Evolutionary conservation across 2,329 filamentous ascomycete species (phyloP).

Genomic region (Paramyrothecium sp.): DNA sequence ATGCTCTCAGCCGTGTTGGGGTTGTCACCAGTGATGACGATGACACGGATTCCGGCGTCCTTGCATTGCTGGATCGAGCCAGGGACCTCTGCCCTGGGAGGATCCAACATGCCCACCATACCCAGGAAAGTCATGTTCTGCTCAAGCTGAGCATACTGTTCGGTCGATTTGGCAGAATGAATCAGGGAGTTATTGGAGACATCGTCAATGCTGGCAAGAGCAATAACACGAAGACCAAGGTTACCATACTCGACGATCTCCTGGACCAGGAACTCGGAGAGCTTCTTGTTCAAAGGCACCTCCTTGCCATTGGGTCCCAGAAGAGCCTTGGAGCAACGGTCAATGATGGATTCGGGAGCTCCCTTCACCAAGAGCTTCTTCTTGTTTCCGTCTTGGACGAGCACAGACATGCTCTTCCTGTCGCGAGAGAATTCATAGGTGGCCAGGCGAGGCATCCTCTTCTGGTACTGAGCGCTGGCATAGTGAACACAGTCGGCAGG

Average conservation of each 20-base stretch:
- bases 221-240: conserved; percentile 90
- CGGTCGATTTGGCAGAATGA: conserved; percentile 73
- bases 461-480: conserved; percentile 82
- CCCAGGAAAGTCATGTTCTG: conserved; percentile 93
- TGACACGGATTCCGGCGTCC: conserved; percentile 90
- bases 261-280: conserved; percentile 68
- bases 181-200: conserved; percentile 69
- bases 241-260: conserved; percentile 91
- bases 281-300: conserved; percentile 67
- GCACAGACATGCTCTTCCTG: conserved; percentile 98
- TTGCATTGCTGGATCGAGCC: conserved; percentile 85
- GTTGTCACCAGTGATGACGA: conserved; percentile 98
- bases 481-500: conserved; percentile 71
- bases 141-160: conserved; percentile 84
- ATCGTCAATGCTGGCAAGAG: conserved; percentile 80
- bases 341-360: conserved; percentile 90
- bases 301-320: conserved; percentile 77
- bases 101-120: conserved; percentile 94
- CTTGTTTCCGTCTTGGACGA: conserved; percentile 68
- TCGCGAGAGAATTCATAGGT: conserved; percentile 98
- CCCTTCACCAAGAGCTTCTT: conserved; percentile 93
- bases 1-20: conserved; percentile 97
- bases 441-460: conserved; percentile 69
- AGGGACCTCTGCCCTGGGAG: conserved; percentile 88
- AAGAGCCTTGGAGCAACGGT: conserved; percentile 82